Base-by-base conservation (phyloP, 2,329 filamentous ascomycete genomes). In the Ophiocordyceps camponoti-saundersi region DNA sequence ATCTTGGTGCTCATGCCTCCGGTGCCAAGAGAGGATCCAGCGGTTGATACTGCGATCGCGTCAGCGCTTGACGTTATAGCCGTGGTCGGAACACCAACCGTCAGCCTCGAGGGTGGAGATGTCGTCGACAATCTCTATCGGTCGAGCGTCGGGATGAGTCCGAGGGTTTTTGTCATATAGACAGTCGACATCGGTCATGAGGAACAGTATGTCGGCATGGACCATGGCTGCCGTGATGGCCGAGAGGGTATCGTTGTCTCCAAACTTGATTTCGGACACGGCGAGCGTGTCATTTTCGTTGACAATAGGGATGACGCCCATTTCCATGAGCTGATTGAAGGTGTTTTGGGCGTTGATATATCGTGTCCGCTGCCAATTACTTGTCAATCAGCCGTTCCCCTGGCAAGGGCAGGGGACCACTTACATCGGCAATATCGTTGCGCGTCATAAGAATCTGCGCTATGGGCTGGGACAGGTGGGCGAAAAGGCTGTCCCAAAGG, bases 111-210 rank as follows among this genome's bases (percentile, higher is more conserved):
- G 71, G 5, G 79, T 73, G 0, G 77, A 72, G 50, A 98, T 94
- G 58, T 98, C 88, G 47, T 92, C 82, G 1, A 98, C 88, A 1
- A 95, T 83, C 58, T 93, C 84, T 49, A 98, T 96, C 0, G 92
- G 79, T 57, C 82, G 77, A 10, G 92, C 92, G 57, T 95, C 84
- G 0, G 87, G 80, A 56, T 94, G 72, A 2, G 79, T 81, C 29
- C 92, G 77, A 1, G 92, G 92, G 56, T 98, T 98, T 64, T 90
- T 92, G 64, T 94, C 88, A 63, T 98, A 98, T 13, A 98, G 71
- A 60, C 90, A 95, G 61, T 98, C 92, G 44, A 98, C 92, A 59
- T 98, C 92, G 1, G 92, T 98, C 92, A 98, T 96, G 52, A 98
- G 74, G 65, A 98, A 98, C 11, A 98, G 73, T 57, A 95, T 86